These are phyloP conservation scores for Pleurotus citrinopileatus DNA, from an alignment of 768 basidiomycete species.

Conservation along the genomic window DNA sequence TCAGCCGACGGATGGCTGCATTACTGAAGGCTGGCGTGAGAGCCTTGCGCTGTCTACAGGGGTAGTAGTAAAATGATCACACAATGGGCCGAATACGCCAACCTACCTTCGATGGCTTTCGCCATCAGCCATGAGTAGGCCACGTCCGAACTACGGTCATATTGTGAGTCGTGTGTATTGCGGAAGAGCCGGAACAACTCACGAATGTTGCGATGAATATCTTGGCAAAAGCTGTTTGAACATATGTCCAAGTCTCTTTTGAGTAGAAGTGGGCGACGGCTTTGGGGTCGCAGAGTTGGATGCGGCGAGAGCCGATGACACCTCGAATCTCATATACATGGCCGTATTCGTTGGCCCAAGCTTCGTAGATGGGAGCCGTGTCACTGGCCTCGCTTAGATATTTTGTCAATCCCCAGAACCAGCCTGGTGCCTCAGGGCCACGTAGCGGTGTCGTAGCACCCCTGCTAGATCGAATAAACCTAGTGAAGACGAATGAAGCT, in stretches of 20 bases:
- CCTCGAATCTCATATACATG: slow-evolving; percentile 39
- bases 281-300: slow-evolving; percentile 46
- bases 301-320: slow-evolving; percentile 27
- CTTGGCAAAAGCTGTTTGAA: slow-evolving; percentile 32
- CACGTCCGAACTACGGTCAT: slow-evolving; percentile 33
- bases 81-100: neutral
- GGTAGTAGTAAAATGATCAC: neutral
- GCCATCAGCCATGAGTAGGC: slow-evolving; percentile 37
- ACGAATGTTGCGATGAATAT: slow-evolving; percentile 38
- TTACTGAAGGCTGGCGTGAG: slow-evolving; percentile 53
- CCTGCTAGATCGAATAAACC: neutral
- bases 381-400: slow-evolving; percentile 26
- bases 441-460: slow-evolving; percentile 31
- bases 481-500: neutral
- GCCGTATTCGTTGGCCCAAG: slow-evolving; percentile 49
- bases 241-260: slow-evolving; percentile 47
- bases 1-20: slow-evolving; percentile 43
- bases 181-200: slow-evolving; percentile 11
- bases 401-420: slow-evolving; percentile 37
- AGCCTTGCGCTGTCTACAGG: slow-evolving; percentile 43
- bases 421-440: slow-evolving; percentile 40
- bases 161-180: neutral
- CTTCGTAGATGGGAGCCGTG: slow-evolving; percentile 33
- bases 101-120: slow-evolving; percentile 45
- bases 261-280: slow-evolving; percentile 50